A percentile compares a stretch with the other conserved stretches of the same genome.
Evolutionary conservation across 495 filamentous ascomycete species (phyloP).

Genomic region (Astrocystis sublimbata): DNA sequence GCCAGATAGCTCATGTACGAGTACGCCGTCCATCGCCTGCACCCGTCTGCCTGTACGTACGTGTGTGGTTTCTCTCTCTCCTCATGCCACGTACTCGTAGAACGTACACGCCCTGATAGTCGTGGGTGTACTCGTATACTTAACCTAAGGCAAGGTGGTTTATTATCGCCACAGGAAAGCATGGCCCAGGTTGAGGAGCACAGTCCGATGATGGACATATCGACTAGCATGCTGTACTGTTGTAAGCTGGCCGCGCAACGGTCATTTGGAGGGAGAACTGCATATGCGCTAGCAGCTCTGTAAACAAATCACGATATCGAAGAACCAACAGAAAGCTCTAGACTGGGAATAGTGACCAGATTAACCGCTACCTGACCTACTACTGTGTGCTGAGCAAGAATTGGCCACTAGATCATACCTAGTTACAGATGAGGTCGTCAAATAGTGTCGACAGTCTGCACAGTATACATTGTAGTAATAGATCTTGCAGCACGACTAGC

Average conservation of each 20-base stretch:
- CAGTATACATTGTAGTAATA: neutral
- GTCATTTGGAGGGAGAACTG: neutral
- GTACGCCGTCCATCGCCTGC: neutral
- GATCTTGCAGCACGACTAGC: conserved; percentile 11
- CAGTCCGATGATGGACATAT: neutral
- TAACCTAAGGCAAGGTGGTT: too few relatives aligned
- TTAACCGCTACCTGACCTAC: neutral
- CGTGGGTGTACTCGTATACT: too few relatives aligned
- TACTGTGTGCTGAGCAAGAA: neutral
- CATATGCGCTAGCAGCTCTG: neutral
- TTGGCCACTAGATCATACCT: conserved; percentile 8
- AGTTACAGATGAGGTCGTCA: too few relatives aligned
- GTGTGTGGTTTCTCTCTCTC: too few relatives aligned
- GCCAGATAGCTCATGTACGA: conserved; percentile 2
- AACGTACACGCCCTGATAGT: neutral
- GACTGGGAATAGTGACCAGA: conserved; percentile 11
- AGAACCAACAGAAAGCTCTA: conserved; percentile 9
- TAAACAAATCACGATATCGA: neutral
- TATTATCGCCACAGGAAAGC: conserved; percentile 3
- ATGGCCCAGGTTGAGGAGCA: neutral
- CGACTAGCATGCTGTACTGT: neutral
- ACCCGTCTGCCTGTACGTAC: neutral
- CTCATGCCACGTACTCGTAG: neutral
- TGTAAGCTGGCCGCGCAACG: neutral
- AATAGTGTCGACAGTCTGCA: too few relatives aligned